phyloP scores from a whole-genome alignment of 2,329 filamentous ascomycete species.

The Magnaporthales sp. region DNA sequence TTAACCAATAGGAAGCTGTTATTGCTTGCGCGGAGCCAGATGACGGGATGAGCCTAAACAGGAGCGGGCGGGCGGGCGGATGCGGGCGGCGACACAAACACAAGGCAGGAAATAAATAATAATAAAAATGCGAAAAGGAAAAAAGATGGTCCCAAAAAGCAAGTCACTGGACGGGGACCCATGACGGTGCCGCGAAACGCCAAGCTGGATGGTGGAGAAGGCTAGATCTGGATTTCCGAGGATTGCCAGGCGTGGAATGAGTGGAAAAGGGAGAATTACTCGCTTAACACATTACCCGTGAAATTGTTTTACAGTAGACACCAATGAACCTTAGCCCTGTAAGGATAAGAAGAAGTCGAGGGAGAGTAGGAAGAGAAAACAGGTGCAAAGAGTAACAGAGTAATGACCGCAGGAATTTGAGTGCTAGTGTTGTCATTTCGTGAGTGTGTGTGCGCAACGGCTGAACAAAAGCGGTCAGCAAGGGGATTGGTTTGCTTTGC shows the following conservation, averaged over 20 bases:
- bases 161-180: background rate
- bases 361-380: background rate
- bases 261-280: background rate
- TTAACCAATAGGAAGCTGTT: background rate
- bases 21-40: background rate
- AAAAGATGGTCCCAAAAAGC: background rate
- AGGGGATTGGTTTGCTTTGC: background rate
- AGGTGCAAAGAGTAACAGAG: no score
- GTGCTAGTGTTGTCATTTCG: background rate
- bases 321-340: background rate
- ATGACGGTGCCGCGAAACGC: background rate
- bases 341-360: background rate
- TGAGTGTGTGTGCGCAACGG: background rate
- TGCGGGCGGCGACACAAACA: background rate
- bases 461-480: background rate
- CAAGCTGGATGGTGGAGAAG: background rate
- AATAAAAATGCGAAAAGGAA: background rate
- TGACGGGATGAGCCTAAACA: background rate
- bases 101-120: background rate
- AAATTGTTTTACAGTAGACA: background rate
- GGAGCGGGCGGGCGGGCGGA: background rate
- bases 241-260: background rate
- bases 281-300: background rate
- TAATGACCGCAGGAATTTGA: background rate
- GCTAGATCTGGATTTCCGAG: background rate